These are phyloP conservation scores for Nitzschia palea DNA, from an alignment of 108 stramenopile species.

Conservation along the genomic window DNA sequence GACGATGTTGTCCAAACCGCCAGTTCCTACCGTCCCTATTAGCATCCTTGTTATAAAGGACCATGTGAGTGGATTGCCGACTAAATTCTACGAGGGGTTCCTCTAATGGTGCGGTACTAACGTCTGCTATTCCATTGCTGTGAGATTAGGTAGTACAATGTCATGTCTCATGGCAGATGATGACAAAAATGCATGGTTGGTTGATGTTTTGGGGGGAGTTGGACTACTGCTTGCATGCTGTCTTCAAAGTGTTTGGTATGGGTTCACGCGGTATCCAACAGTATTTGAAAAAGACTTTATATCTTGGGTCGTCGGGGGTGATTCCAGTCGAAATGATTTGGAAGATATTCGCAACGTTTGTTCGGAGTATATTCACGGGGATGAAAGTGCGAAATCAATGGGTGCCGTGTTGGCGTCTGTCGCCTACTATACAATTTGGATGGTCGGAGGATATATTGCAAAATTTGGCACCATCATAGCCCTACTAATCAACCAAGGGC, in stretches of 20 bases:
- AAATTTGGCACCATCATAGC: not conserved
- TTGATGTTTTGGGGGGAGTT: conserved; percentile 9
- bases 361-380: not conserved
- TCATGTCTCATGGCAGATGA: not conserved
- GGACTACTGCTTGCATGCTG: conserved; percentile 1
- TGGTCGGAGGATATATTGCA: not conserved
- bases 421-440: conserved; percentile 12
- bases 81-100: not conserved
- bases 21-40: too few relatives aligned
- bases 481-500: conserved; percentile 4
- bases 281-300: not conserved
- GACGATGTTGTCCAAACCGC: too few relatives aligned
- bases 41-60: too few relatives aligned
- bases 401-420: not conserved
- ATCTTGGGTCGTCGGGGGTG: not conserved
- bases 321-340: conserved; percentile 1
- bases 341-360: conserved; percentile 15
- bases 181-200: conserved; percentile 2
- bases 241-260: conserved; percentile 12
- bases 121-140: too few relatives aligned
- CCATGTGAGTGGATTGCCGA: conserved; percentile 8
- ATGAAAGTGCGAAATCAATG: not conserved
- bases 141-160: too few relatives aligned
- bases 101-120: not conserved
- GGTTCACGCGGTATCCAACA: conserved; percentile 7